Base-by-base conservation (phyloP, 2,329 filamentous ascomycete species). In the Talaromyces sp. region DNA sequence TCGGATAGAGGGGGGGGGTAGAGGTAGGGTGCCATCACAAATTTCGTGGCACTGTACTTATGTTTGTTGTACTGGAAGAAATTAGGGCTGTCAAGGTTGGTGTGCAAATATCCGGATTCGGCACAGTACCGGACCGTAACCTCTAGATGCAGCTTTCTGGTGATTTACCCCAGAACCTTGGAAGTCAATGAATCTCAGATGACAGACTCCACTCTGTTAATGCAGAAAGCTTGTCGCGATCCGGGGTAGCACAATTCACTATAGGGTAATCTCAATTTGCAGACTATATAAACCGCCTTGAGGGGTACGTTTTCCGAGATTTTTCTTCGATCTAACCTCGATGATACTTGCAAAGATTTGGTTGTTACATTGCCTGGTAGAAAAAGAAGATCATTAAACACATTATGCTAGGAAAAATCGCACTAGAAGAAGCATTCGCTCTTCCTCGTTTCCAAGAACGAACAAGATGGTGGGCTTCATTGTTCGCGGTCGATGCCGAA, bases 401-500 rank as follows among this genome's bases (percentile, higher is more conserved):
- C 52, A 56, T 16, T 9, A 66, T 66, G 65, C 22, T 64, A 14
- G 65, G 65, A 41, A 66, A 66, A 22, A 64, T 66, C 13, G 65
- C 65, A 3, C 41, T 66, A 14, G 65, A 66, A 58, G 65, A 66
- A 62, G 61, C 60, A 48, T 66, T 63, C 19, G 62, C 65, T 41
- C 61, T 66, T 9, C 65, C 65, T 33, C 60, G 61, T 37, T 65
- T 65, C 27, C 59, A 65, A 16, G 64, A 65, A n/a, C 59, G 52
- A 6, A 65, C 64, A 47, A 50, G 60, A 62, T 65, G 64, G 64
- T 65, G 64, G 64, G 64, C 64, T 27, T 65, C 64, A 14, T 11
- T 64, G 16, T 70, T 71, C 47, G 63, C 64, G 8, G 64, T 68
- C 9, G 67, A 71, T 31, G 64, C 70, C 14, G 67, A 69, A 33